These are phyloP conservation scores for Gastrolobium villosum DNA, from an alignment of 306 rosid species.

Conservation along the genomic window DNA sequence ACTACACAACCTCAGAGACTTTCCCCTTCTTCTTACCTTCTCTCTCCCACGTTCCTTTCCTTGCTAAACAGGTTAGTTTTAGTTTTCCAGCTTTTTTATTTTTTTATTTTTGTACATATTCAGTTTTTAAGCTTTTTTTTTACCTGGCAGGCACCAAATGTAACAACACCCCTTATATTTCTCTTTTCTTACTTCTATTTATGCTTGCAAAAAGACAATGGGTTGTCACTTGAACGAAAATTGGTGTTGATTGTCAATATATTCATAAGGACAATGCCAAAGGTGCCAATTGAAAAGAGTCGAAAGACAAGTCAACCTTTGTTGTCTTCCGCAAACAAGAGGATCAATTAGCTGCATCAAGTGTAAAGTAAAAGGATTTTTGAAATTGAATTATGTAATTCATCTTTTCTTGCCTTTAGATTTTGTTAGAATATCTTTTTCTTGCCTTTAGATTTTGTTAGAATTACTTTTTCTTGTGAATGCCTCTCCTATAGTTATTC, in stretches of 20 bases:
- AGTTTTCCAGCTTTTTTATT: too few species aligned
- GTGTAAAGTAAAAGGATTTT: constrained; percentile 63
- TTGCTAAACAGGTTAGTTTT: too few species aligned
- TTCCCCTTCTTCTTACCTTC: too few species aligned
- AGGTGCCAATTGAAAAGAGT: constrained; percentile 61
- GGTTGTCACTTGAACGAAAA: constrained; percentile 37
- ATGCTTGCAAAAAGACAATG: constrained; percentile 46
- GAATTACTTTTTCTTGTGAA: too few species aligned
- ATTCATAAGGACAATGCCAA: constrained; percentile 79
- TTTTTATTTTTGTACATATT: too few species aligned
- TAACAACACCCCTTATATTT: too few species aligned
- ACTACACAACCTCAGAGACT: too few species aligned
- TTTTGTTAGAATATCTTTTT: constrained; percentile 35
- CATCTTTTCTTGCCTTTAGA: constrained; percentile 20
- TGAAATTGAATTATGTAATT: constrained; percentile 67
- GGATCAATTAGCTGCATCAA: constrained; percentile 66
- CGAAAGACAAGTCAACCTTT: constrained; percentile 70
- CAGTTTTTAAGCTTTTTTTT: too few species aligned
- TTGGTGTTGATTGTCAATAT: constrained; percentile 70
- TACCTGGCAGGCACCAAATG: too few species aligned
- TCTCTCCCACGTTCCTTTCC: too few species aligned
- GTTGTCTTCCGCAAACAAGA: constrained; percentile 66
- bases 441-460: too few species aligned
- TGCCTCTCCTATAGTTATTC: constrained; percentile 19
- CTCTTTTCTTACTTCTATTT: too few species aligned